Percentiles rank a stretch among this genome's conserved stretches.
Evolutionary conservation across 2,329 filamentous ascomycete species (phyloP).

Genomic region (Xylaria sp.): DNA sequence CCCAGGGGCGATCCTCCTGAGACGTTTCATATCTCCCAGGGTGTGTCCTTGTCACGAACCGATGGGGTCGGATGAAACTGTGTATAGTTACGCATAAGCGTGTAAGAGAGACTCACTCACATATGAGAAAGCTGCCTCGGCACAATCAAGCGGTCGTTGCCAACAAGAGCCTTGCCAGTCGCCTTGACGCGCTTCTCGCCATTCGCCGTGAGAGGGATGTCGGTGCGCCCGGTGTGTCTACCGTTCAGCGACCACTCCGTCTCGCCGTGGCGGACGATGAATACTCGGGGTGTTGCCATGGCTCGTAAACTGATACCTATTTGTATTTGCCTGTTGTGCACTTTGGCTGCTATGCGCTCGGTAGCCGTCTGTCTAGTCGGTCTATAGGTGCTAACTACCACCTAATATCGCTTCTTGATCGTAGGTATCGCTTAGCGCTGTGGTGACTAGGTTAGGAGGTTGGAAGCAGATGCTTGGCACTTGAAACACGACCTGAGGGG

Average conservation of each 20-base stretch:
- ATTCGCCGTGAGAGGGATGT: constrained; percentile 84
- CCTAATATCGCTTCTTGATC: not conserved
- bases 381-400: not conserved
- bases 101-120: constrained; percentile 59
- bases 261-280: constrained; percentile 90
- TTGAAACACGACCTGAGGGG: constrained; percentile 16
- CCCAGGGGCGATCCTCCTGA: not conserved
- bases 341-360: not conserved
- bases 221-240: constrained; percentile 84
- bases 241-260: constrained; percentile 95
- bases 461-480: constrained; percentile 19
- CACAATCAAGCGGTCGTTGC: constrained; percentile 84
- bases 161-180: constrained; percentile 86
- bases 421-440: not conserved
- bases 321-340: too few relatives aligned
- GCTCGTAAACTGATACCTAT: not conserved
- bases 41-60: not conserved
- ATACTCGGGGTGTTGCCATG: constrained; percentile 74
- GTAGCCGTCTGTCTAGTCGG: not conserved
- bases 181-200: constrained; percentile 80
- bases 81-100: too few relatives aligned
- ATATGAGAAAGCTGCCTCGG: constrained; percentile 85
- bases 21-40: not conserved
- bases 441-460: too few relatives aligned
- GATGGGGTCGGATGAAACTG: not conserved